Evolutionary conservation across 257 asterid species (phyloP).

Genomic region (Solanum gandarillasii): DNA sequence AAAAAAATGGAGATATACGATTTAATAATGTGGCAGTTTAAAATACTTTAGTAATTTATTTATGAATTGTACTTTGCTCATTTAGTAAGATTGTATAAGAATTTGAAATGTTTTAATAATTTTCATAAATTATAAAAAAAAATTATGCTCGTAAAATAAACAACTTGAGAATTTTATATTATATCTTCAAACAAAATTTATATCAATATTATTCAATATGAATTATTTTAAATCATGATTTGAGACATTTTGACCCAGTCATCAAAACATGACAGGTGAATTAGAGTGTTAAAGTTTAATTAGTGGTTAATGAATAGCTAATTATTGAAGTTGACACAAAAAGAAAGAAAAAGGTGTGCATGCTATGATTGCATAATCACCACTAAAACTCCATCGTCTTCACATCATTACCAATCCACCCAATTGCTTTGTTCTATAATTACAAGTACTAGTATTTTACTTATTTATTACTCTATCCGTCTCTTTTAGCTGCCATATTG

Average conservation of each 20-base stretch:
- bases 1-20: background rate
- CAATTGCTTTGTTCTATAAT: background rate
- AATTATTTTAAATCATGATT: background rate
- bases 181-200: background rate
- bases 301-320: background rate
- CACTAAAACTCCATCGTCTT: background rate
- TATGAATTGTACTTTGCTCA: background rate
- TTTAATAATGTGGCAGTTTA: background rate
- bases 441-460: background rate
- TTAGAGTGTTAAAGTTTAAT: background rate
- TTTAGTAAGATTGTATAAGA: background rate
- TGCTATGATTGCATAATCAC: background rate
- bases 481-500: too few relatives aligned
- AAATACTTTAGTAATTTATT: background rate
- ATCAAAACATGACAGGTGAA: background rate
- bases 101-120: background rate
- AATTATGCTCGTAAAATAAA: background rate
- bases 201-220: background rate
- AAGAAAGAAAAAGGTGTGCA: background rate
- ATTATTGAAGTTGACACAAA: background rate
- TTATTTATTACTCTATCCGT: background rate
- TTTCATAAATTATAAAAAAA: background rate
- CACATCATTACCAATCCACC: background rate
- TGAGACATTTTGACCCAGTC: background rate
- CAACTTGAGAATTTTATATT: background rate